phyloP scores from a whole-genome alignment of 768 basidiomycete genomes.

The Lanmaoa pseudosensibilis region DNA sequence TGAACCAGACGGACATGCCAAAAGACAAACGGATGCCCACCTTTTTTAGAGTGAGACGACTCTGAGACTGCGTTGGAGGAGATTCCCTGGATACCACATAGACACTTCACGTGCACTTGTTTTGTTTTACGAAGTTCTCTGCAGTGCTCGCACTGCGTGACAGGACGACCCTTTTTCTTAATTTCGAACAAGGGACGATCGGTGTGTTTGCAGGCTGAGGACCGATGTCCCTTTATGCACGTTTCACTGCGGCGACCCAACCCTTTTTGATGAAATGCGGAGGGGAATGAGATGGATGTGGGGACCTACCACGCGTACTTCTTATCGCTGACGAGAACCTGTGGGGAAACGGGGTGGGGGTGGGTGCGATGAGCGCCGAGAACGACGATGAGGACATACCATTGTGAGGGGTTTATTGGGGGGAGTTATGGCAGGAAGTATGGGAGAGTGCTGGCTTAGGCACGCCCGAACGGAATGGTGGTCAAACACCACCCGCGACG shows the following conservation, averaged over 20 bases:
- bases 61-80: constrained; percentile 22
- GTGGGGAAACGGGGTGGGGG: not conserved
- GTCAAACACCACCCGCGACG: constrained; percentile 58
- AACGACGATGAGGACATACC: constrained; percentile 36
- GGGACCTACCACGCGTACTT: constrained; percentile 80
- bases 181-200: constrained; percentile 86
- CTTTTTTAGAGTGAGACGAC: constrained; percentile 54
- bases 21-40: constrained; percentile 40
- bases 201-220: constrained; percentile 83
- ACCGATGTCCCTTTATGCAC: constrained; percentile 93
- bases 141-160: constrained; percentile 56
- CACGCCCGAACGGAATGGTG: constrained; percentile 38
- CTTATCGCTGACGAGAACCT: constrained; percentile 72
- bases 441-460: constrained; percentile 6
- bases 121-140: constrained; percentile 46
- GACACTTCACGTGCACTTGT: constrained; percentile 47
- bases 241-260: constrained; percentile 58
- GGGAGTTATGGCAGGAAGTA: not conserved
- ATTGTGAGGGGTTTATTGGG: constrained; percentile 33
- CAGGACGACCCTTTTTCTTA: constrained; percentile 60
- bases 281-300: not conserved
- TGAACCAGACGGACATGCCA: not conserved
- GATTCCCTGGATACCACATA: constrained; percentile 40
- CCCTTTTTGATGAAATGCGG: constrained; percentile 7
- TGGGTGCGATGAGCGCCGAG: not conserved